Conservation (phyloP, 2,329 filamentous ascomycete genomes). For the Ophiocordyceps camponoti-leonardi region DNA sequence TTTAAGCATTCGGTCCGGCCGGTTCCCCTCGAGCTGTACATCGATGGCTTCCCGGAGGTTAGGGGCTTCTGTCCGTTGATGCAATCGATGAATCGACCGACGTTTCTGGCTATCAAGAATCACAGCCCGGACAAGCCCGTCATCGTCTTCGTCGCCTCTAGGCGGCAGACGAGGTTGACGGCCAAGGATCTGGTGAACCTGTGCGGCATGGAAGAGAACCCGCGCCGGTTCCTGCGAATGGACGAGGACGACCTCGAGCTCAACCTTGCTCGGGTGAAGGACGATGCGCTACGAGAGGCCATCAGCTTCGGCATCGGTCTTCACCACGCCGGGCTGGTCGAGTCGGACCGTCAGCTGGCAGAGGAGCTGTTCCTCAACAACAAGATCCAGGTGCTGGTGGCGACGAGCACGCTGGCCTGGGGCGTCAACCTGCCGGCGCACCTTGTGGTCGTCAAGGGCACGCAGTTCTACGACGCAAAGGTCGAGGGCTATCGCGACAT, state of each 20-base stretch:
- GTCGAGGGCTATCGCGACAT: constrained; percentile 97
- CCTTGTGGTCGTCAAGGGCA: constrained; percentile 93
- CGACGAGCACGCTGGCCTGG: constrained; percentile 93
- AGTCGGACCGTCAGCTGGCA: constrained; percentile 77
- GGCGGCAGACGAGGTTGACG: constrained; percentile 84
- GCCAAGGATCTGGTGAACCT: constrained; percentile 94
- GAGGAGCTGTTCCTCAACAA: constrained; percentile 95
- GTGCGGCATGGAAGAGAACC: constrained; percentile 97
- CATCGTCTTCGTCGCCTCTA: constrained; percentile 94
- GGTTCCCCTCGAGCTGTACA: constrained; percentile 89
- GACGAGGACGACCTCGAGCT: constrained; percentile 83
- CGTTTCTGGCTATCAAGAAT: constrained; percentile 88
- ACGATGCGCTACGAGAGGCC: constrained; percentile 83
- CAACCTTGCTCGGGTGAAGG: constrained; percentile 80
- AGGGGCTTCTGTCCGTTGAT: constrained; percentile 93
- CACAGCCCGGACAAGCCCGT: constrained; percentile 95
- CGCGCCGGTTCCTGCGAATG: constrained; percentile 82
- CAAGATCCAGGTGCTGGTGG: constrained; percentile 93
- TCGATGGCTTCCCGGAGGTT: constrained; percentile 91
- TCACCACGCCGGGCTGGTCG: constrained; percentile 91
- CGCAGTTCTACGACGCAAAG: constrained; percentile 95
- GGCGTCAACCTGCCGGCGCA: constrained; percentile 96
- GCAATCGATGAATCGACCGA: constrained; percentile 98
- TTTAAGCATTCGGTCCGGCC: constrained; percentile 94
- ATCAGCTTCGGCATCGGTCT: constrained; percentile 92